These are phyloP conservation scores for Fragaria iinumae DNA, from an alignment of 306 rosid species.

Conservation along the genomic window DNA sequence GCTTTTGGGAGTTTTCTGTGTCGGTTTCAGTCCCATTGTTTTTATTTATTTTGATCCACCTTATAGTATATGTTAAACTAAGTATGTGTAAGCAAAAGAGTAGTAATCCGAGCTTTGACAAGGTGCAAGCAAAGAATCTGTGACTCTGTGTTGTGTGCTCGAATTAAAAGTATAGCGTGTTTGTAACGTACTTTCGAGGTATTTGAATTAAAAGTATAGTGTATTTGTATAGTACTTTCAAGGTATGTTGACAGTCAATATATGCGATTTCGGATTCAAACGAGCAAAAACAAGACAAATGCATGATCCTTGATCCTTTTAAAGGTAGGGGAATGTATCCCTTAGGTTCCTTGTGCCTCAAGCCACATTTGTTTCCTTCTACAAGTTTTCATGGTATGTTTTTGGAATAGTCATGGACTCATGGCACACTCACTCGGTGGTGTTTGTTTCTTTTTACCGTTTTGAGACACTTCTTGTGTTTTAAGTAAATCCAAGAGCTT, in stretches of 20 bases:
- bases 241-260: not conserved
- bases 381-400: slow-evolving; percentile 17
- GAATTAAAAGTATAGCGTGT: not conserved
- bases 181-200: not conserved
- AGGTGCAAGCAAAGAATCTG: not conserved
- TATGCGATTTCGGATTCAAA: not conserved
- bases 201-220: not conserved
- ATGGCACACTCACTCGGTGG: slow-evolving; percentile 18
- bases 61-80: too few species aligned
- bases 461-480: slow-evolving; percentile 48
- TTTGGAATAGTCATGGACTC: slow-evolving; percentile 16
- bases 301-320: not conserved
- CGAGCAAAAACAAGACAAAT: not conserved
- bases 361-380: slow-evolving; percentile 19
- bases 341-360: slow-evolving; percentile 25
- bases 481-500: slow-evolving; percentile 40
- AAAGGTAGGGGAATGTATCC: not conserved
- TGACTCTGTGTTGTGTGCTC: not conserved
- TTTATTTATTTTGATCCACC: not conserved
- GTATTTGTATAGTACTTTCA: not conserved
- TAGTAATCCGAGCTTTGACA: too few species aligned
- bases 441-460: slow-evolving; percentile 28
- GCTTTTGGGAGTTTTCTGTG: not conserved
- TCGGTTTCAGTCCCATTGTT: not conserved
- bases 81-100: too few species aligned